These are phyloP conservation scores for Paramecium sonneborni DNA, from an alignment of 73 alveolate genomes.

Conservation along the genomic window DNA sequence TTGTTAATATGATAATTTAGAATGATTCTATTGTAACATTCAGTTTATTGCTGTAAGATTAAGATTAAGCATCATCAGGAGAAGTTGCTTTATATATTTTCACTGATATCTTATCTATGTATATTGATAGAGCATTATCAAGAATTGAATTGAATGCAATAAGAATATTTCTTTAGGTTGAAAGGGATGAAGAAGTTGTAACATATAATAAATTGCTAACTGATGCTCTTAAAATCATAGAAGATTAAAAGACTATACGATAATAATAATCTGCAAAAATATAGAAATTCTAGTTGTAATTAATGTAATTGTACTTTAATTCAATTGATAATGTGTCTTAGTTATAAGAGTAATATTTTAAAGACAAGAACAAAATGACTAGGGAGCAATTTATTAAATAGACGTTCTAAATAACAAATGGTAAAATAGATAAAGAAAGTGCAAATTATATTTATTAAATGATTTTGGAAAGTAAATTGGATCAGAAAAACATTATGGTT, in stretches of 20 bases:
- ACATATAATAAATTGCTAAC: not conserved
- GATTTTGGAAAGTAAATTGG: not conserved
- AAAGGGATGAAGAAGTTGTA: not conserved
- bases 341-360: not conserved
- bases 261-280: not conserved
- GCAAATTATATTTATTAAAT: not conserved
- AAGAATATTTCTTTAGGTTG: not conserved
- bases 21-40: not conserved
- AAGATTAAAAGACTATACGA: not conserved
- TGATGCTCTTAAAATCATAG: not conserved
- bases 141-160: not conserved
- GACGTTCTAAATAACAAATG: not conserved
- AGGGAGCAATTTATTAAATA: not conserved
- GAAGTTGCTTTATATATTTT: conserved; percentile 5
- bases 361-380: not conserved
- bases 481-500: not conserved
- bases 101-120: not conserved
- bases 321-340: not conserved
- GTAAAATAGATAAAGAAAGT: not conserved
- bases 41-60: not conserved
- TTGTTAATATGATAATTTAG: not conserved
- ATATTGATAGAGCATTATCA: not conserved
- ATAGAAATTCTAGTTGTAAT: not conserved
- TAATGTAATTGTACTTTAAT: not conserved
- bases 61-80: conserved; percentile 5